Base-by-base conservation (phyloP, 1,284 basidiomycete species). In the Ganoderma meredithae region DNA sequence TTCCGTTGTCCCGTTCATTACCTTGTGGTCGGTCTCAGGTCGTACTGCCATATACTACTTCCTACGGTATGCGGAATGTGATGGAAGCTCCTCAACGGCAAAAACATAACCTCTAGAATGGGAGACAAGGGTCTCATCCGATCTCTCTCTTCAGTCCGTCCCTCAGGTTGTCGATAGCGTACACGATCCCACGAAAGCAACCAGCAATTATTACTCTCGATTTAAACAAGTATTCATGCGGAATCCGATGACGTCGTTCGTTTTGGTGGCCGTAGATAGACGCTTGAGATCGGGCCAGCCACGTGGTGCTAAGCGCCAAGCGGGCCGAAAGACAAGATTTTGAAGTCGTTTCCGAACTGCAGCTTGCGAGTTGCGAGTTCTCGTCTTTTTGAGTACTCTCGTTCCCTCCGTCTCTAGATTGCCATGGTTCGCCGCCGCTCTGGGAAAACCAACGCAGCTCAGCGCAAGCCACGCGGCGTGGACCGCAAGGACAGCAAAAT, bases 401-500 rank as follows among this genome's bases (percentile, higher is more conserved):
- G 17, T 13, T 44, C 43, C 25, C 33, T 36, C 22, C 4, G 19
- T 12, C 39, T n/a, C 10, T 44, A 40, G 8, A 1, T 40, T 15
- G 25, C 56, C 52, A 80, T 82, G 80, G 73, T 76, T 31, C 76
- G 80, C 62, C 76, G 77, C 63, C 79, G 78, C 47, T 71, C 73
- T 7, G 71, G 71, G 3, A 81, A 78, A 64, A 49, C 65, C 10
- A 75, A 74, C 64, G 65, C 68, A 39, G 63, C 65, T 15, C 73
- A 73, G 36, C 68, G 74, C 13, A 85, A 82, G 71, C 80, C 85
- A 1, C 85, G 86, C n/a, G 79, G 83, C 12, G 74, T 86, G 3
- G 81, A 87, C 72, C 84, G 83, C 61, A 83, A 80, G 33, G 86
- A 88, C 43, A 78, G 82, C 39, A 87, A 80, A 71, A 76, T 91